Base-by-base conservation (phyloP, 139 green algal species). In the Chlamydomonas eustigma region DNA sequence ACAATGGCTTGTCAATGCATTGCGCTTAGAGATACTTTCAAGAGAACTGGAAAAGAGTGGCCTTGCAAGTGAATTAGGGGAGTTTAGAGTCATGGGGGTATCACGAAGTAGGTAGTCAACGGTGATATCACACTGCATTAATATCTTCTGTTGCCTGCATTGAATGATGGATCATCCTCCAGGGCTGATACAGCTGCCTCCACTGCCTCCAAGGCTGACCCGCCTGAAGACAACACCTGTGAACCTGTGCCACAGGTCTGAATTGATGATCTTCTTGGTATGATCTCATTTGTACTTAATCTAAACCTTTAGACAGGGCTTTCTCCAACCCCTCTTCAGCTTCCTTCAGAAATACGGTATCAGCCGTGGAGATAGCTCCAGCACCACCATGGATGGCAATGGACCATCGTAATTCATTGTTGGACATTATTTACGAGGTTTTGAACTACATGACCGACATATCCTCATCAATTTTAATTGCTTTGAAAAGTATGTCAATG, bases 151-250 rank as follows among this genome's bases (percentile, higher is more conserved):
- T 12, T 37, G 76, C 79, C 80, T 75, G 80, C 80, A 64, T 85
- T 85, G 76, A 85, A 85, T 50, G 39, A 51, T 0, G 80, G 80
- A 30, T 81, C 35, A 24, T 81, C 64, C 51, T 85, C 80, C 71
- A 85, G 36, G 0, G 50, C 71, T 25, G 71, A 38, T 3, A 79
- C 72, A 32, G 75, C 39, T 36, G 80, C 80, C 12, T 73, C 64
- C 25, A 66, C 80, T 35, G 80, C 80, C 37, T 85, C 80, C 65
- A 85, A 25, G 1, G 80, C 80, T 34, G 33, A 70, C 37, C 80
- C 80, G 2, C 80, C 80, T 3, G 64, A 64, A 3, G 18, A 22
- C 25, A 85, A 52, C 32, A 79, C 37, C 25, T 37, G 50, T 2
- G 51, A 34, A 36, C 74, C 74, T 34, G 74, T 58, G 4, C 38